phyloP scores from a whole-genome alignment of 352 stramenopile genomes.

The Pythium monospermum region DNA sequence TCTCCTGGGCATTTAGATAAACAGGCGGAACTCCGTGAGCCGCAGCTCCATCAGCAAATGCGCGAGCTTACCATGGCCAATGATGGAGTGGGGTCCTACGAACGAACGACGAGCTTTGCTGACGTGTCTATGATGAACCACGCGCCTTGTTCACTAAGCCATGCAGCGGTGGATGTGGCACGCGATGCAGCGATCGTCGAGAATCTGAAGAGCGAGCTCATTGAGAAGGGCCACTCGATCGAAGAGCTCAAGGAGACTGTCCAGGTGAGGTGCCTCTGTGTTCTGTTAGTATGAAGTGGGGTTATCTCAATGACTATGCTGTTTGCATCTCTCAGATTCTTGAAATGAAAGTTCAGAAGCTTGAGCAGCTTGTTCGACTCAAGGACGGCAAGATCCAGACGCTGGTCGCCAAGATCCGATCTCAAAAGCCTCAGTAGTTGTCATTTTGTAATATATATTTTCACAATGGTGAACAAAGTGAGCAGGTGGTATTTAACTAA shows the following conservation, averaged over 20 bases:
- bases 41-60: constrained; percentile 26
- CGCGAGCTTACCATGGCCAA: constrained; percentile 29
- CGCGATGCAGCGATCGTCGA: constrained; percentile 21
- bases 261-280: constrained; percentile 27
- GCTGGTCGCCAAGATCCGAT: constrained; percentile 78
- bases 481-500: no score
- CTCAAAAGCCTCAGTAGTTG: constrained; percentile 47
- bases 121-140: constrained; percentile 18
- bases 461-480: no score
- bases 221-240: constrained; percentile 80
- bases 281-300: neutral
- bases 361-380: constrained; percentile 92
- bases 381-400: constrained; percentile 94
- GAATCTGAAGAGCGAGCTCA: constrained; percentile 31
- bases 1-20: constrained; percentile 26
- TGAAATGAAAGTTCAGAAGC: constrained; percentile 93
- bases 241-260: constrained; percentile 85
- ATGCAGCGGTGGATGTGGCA: neutral
- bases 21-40: constrained; percentile 32
- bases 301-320: neutral
- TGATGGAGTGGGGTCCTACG: constrained; percentile 7
- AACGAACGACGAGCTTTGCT: constrained; percentile 6
- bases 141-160: neutral
- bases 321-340: constrained; percentile 61
- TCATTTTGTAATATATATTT: no score